Base-by-base conservation (phyloP, 2,329 filamentous ascomycete species). In the Volutella citrinella region DNA sequence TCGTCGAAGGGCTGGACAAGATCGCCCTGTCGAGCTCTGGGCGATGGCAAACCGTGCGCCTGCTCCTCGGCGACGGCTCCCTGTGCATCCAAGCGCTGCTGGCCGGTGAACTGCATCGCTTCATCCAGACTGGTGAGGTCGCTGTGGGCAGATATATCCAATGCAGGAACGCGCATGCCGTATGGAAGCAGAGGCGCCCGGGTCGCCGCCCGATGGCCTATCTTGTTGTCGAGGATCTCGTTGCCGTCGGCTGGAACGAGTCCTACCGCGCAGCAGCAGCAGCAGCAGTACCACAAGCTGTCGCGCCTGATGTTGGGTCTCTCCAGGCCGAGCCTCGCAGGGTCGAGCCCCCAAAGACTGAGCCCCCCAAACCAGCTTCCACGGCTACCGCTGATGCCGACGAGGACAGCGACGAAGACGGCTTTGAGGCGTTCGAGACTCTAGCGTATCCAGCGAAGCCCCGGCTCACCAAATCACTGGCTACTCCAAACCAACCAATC, bases 51-150 rank as follows among this genome's bases (percentile, higher is more conserved):
- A 58, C 61, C 3, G 48, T 76, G 1, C 62, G 72, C 3, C 43
- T 78, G 10, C 34, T 77, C 1, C 63, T 78, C 0, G 69, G 73
- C 22, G 74, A 78, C 42, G 72, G 74, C 2, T 61, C 69, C 45
- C 51, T 76, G 5, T 76, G 70, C 43, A 63, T 78, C n/a, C 74
- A 78, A 49, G 72, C 71, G 0, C 52, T 78, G 7, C 51, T 77
- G 25, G 53, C 56, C 7, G 55, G 63, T 2, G 63, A 64, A 28
- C 61, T 72, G 55, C 72, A 77, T 31, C 60, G 63, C 5, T 64
- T 72, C n/a, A 59, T 75, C 8, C 64, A 73, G 24, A 51, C 49
- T 2, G 65, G 63, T 3, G 61, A 67, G n/a, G 46, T 78, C 21
- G 56, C 55, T 5, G 57, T 69, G 10, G 74, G 74, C 2, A 66